These are phyloP conservation scores for Mortierella antarctica DNA, from an alignment of 192 early-diverging fungal genomes.

Conservation along the genomic window DNA sequence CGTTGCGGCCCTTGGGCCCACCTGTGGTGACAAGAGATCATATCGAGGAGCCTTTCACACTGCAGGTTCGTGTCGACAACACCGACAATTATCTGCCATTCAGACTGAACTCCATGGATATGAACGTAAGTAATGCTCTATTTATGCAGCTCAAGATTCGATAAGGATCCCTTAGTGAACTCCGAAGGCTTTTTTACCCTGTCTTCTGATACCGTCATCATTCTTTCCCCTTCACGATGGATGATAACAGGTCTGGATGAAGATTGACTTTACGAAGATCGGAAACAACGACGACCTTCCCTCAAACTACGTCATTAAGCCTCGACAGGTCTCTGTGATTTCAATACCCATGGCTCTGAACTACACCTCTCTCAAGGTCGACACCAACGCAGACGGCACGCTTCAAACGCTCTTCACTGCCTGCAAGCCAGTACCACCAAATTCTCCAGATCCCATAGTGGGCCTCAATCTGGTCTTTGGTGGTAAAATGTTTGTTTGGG, in stretches of 20 bases:
- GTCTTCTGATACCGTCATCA: neutral
- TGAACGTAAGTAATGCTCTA: slow-evolving; percentile 23
- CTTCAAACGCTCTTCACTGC: slow-evolving; percentile 21
- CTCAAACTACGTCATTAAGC: slow-evolving; percentile 22
- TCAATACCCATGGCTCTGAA: slow-evolving; percentile 41
- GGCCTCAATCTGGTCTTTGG: slow-evolving; percentile 34
- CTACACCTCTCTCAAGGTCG: slow-evolving; percentile 31
- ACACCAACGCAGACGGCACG: slow-evolving; percentile 39
- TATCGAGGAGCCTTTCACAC: slow-evolving; percentile 26
- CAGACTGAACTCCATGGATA: slow-evolving; percentile 27
- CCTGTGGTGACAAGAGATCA: slow-evolving; percentile 18
- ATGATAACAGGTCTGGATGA: slow-evolving; percentile 32
- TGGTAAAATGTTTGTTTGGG: slow-evolving; percentile 37
- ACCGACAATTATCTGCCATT: slow-evolving; percentile 34
- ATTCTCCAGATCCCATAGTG: neutral
- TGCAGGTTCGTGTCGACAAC: slow-evolving; percentile 42
- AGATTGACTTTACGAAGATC: slow-evolving; percentile 32
- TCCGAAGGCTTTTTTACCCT: neutral
- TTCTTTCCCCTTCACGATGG: neutral
- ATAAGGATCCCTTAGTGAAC: neutral
- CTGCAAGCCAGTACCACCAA: slow-evolving; percentile 11
- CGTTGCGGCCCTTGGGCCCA: slow-evolving; percentile 18
- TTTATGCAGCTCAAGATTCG: neutral
- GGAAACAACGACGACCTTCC: slow-evolving; percentile 32
- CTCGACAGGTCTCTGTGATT: slow-evolving; percentile 18